phyloP scores from a whole-genome alignment of 2,329 filamentous ascomycete genomes.

The Calonectria pseudoturangicola region DNA sequence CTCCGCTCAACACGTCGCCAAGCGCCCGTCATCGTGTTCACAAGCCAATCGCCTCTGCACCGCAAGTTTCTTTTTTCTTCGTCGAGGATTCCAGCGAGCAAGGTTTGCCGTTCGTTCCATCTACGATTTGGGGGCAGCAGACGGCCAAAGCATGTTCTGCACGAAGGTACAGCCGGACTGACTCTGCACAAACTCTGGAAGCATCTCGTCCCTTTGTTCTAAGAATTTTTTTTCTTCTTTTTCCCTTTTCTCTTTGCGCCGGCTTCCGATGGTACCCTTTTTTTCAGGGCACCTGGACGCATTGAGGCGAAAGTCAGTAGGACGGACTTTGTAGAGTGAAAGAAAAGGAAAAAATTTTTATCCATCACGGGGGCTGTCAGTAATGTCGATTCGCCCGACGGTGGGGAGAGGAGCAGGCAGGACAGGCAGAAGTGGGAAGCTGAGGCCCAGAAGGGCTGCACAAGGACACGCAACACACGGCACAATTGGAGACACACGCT shows the following conservation, averaged over 20 bases:
- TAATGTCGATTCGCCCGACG: constrained; percentile 53
- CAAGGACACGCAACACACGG: constrained; percentile 34
- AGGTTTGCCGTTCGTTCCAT: constrained; percentile 55
- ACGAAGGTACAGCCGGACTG: constrained; percentile 23
- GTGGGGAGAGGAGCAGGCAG: constrained; percentile 49
- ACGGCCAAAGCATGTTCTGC: constrained; percentile 36
- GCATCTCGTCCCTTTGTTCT: constrained; percentile 35
- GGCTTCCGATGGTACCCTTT: constrained; percentile 43
- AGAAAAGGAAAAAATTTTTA: constrained; percentile 43
- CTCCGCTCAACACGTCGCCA: constrained; percentile 51
- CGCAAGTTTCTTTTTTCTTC: constrained; percentile 44
- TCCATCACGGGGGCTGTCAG: constrained; percentile 53
- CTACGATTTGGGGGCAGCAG: constrained; percentile 36
- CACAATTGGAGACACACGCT: constrained; percentile 35
- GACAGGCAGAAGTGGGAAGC: constrained; percentile 39
- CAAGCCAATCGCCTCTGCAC: constrained; percentile 48
- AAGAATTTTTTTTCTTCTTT: not conserved
- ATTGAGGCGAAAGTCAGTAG: constrained; percentile 49
- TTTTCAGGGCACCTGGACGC: constrained; percentile 39
- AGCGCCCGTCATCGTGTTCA: constrained; percentile 45
- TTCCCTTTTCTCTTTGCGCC: constrained; percentile 34
- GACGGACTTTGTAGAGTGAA: constrained; percentile 20
- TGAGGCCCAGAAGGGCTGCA: constrained; percentile 38
- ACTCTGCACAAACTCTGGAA: constrained; percentile 49
- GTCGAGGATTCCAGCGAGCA: constrained; percentile 48